Conservation (phyloP, 345 rosid species). For the Eucalyptus regnans region DNA sequence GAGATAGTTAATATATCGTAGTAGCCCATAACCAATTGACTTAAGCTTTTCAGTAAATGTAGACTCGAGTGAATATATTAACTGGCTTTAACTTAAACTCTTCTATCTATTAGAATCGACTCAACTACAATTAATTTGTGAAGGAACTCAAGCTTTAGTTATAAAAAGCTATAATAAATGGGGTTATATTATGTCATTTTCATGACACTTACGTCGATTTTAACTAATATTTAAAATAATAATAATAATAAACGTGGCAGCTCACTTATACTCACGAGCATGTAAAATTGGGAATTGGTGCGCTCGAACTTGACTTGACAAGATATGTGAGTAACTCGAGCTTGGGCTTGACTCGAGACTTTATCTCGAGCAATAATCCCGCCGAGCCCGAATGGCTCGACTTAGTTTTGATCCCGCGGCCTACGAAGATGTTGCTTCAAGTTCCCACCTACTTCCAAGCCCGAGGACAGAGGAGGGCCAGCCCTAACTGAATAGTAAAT, state of each 20-base stretch:
- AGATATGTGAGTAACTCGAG: not conserved
- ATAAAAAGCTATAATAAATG: not conserved
- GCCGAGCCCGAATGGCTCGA: not conserved
- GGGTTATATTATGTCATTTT: not conserved
- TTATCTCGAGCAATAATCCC: not conserved
- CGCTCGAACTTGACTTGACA: not conserved
- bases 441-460: not conserved
- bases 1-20: no score
- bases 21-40: not conserved
- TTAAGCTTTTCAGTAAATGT: no score
- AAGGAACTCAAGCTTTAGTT: not conserved
- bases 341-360: not conserved
- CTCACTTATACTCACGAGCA: not conserved
- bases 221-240: no score
- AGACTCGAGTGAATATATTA: not conserved
- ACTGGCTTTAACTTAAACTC: no score
- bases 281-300: not conserved
- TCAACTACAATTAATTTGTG: no score
- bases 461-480: not conserved
- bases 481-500: not conserved
- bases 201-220: accelerated
- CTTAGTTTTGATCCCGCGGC: not conserved
- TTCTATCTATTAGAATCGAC: no score
- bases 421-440: not conserved
- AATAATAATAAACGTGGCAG: no score